phyloP scores from a whole-genome alignment of 2,329 filamentous ascomycete species.

The Cordyceps pruinosa region DNA sequence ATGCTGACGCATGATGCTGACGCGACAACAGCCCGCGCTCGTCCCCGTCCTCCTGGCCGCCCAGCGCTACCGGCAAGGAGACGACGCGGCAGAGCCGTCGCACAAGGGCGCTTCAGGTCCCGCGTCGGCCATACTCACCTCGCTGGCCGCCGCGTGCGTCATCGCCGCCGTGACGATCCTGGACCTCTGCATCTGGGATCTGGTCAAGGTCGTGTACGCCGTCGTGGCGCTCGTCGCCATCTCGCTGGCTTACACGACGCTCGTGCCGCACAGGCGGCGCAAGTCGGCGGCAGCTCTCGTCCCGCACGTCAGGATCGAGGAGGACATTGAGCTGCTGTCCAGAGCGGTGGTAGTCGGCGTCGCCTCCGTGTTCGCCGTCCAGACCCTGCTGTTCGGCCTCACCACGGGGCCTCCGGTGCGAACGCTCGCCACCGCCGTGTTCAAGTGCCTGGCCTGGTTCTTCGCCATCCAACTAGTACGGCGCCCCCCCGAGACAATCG shows the following conservation, averaged over 20 bases:
- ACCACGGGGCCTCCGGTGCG: neutral
- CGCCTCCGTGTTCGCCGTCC: constrained; percentile 15
- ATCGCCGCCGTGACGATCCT: constrained; percentile 10
- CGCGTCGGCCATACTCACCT: neutral
- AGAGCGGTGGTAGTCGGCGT: constrained; percentile 18
- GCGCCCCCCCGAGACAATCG: neutral
- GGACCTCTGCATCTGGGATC: constrained; percentile 24
- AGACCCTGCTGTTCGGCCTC: constrained; percentile 19
- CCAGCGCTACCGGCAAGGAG: constrained; percentile 1
- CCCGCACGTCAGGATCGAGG: constrained; percentile 21
- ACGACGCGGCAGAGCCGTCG: no score
- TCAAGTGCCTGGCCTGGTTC: constrained; percentile 31
- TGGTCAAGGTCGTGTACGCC: constrained; percentile 19
- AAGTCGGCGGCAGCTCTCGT: neutral
- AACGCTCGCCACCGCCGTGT: neutral
- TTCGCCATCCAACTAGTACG: constrained; percentile 27
- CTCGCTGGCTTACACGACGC: constrained; percentile 23
- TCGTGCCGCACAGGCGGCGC: constrained; percentile 13
- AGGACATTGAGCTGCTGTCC: constrained; percentile 20
- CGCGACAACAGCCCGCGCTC: constrained; percentile 18
- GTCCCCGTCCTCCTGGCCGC: constrained; percentile 18
- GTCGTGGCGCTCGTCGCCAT: constrained; percentile 23
- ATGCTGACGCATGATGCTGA: neutral
- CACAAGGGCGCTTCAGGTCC: neutral
- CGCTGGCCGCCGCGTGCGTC: neutral